Percentiles rank a stretch among this genome's conserved stretches.
phyloP scores from a whole-genome alignment of 2,329 filamentous ascomycete species.

The Phialemonium atrogriseum region DNA sequence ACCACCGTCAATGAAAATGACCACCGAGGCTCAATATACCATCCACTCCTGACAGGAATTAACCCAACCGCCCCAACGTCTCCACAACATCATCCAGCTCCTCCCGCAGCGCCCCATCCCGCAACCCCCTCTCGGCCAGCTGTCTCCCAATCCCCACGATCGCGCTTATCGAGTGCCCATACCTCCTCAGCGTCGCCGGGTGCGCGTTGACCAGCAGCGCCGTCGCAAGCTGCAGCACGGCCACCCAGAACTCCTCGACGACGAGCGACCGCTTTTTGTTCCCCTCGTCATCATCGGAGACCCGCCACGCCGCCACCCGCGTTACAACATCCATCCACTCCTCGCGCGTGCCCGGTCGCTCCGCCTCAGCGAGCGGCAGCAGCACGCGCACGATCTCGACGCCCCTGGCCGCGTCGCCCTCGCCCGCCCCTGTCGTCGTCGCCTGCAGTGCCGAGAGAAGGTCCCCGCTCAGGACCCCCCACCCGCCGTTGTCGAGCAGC shows the following conservation, averaged over 20 bases:
- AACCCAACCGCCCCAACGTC: slow-evolving; percentile 15
- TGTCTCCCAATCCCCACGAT: slow-evolving; percentile 39
- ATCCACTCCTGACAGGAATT: too few species aligned
- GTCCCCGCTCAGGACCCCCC: slow-evolving; percentile 43
- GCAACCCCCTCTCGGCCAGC: slow-evolving; percentile 23
- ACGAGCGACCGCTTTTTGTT: slow-evolving; percentile 7
- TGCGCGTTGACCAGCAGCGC: slow-evolving; percentile 39
- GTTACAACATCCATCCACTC: slow-evolving; percentile 51
- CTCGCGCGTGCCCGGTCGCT: slow-evolving; percentile 35
- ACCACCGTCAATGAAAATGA: too few species aligned
- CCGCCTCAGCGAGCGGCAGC: slow-evolving; percentile 40
- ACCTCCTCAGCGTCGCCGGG: slow-evolving; percentile 38
- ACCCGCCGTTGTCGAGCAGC: slow-evolving; percentile 44
- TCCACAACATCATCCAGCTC: slow-evolving; percentile 34
- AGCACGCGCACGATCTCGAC: slow-evolving; percentile 49
- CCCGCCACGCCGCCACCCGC: slow-evolving; percentile 38
- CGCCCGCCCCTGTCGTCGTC: slow-evolving; percentile 14
- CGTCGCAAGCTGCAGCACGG: slow-evolving; percentile 46
- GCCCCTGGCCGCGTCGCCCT: slow-evolving; percentile 35
- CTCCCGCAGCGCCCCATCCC: slow-evolving; percentile 24
- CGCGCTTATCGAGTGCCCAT: slow-evolving; percentile 41
- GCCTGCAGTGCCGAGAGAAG: slow-evolving; percentile 33
- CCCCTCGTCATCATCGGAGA: slow-evolving; percentile 21
- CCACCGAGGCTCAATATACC: too few species aligned
- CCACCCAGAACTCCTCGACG: slow-evolving; percentile 42